These are phyloP conservation scores for Dimargaris xerosporica DNA, from an alignment of 192 early-diverging fungal genomes.

Conservation along the genomic window DNA sequence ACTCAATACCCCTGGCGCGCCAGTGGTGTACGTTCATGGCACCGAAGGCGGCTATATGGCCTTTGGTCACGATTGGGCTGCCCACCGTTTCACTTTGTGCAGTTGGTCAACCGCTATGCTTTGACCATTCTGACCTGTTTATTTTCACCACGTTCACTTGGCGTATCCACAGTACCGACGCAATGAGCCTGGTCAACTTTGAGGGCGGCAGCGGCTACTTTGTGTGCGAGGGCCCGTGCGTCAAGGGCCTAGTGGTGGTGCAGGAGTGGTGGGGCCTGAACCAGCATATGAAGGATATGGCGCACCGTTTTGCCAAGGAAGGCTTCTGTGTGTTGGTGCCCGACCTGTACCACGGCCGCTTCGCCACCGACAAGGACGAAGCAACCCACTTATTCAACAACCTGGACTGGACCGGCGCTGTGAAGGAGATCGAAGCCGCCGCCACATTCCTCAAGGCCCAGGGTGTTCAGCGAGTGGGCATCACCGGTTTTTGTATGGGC, in stretches of 20 bases:
- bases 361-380: constrained; percentile 23
- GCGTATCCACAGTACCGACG: too few species aligned
- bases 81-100: too few species aligned
- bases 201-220: constrained; percentile 10
- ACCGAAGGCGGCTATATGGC: too few species aligned
- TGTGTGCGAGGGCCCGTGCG: neutral
- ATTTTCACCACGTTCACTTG: too few species aligned
- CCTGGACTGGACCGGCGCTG: constrained; percentile 17
- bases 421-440: constrained; percentile 16
- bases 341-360: constrained; percentile 16
- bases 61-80: too few species aligned
- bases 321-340: constrained; percentile 1
- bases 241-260: constrained; percentile 2
- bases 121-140: too few species aligned
- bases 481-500: constrained; percentile 26
- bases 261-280: constrained; percentile 12
- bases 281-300: constrained; percentile 9
- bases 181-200: neutral
- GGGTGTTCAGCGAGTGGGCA: constrained; percentile 16
- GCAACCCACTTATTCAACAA: constrained; percentile 22
- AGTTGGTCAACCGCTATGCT: too few species aligned
- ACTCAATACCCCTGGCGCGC: too few species aligned
- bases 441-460: constrained; percentile 16
- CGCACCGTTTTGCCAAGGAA: constrained; percentile 2
- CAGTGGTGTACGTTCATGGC: too few species aligned